Evolutionary conservation across 305 asterid species (phyloP), one percentile per base, ranked within the genome.

Genomic region (Ruellia speciosa): DNA sequence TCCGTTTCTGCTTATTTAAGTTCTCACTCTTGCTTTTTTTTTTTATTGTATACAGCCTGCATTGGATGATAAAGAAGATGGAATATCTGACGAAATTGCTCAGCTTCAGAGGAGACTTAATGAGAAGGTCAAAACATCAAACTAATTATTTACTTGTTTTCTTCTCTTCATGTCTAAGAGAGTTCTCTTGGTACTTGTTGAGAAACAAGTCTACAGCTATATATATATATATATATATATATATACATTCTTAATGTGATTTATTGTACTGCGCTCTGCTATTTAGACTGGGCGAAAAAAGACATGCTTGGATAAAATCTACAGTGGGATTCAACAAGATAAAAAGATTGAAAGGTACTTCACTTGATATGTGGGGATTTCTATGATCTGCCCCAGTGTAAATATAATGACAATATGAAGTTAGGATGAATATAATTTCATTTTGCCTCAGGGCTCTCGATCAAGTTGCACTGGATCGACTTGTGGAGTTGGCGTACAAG

Each of bases 391-490:
- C 12, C 7, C 11, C 63, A 18, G 56, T 43, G 49, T 48, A 12
- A 54, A 35, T 45, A 53, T 63, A 19, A 39, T 39, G 39, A 35
- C 54, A 49, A 59, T 54, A 53, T 65, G 65, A 33, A 33, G 52
- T 66, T 54, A 53, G 60, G 59, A 64, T 39, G 41, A 18, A 49
- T 64, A 58, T 47, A 50, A 24, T 62, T 66, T 59, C 54, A 17
- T 70, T 59, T 24, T 61, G 67, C 52, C 64, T 66, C 81, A 90
- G 97, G 89, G 81, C 78, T 73, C 89, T 81, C 47, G 96, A 90
- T 73, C 88, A 72, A 84, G 80, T 83, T 69, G 98, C 95, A 37
- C 79, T 87, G 85, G 82, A 84, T 76, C 79, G 74, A 73, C 95
- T 87, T 54, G 80, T 79, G 49, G 98, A 90, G 85, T 49, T 82